phyloP scores from a whole-genome alignment of 192 early-diverging fungal species.

The Phycomyces blakesleeanus region DNA sequence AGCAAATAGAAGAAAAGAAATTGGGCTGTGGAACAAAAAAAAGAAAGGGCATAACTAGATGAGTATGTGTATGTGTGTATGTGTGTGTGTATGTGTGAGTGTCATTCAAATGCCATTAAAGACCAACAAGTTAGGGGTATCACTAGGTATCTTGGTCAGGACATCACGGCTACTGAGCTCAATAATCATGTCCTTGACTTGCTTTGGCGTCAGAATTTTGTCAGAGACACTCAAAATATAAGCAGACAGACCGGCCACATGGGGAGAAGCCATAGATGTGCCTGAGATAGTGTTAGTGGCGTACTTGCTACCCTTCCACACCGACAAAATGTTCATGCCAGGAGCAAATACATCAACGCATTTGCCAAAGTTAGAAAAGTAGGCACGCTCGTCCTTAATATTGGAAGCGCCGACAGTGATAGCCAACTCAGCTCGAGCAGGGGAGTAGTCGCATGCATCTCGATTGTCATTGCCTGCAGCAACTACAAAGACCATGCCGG shows the following conservation, averaged over 20 bases:
- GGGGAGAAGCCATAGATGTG: slow-evolving; percentile 75
- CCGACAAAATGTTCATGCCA: slow-evolving; percentile 75
- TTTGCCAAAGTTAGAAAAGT: slow-evolving; percentile 83
- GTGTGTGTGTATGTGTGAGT: no score
- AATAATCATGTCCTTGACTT: slow-evolving; percentile 66
- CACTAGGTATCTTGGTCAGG: slow-evolving; percentile 49
- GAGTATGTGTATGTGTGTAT: no score
- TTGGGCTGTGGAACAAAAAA: not conserved
- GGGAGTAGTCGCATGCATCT: slow-evolving; percentile 88
- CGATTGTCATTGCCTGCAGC: slow-evolving; percentile 87
- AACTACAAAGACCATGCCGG: slow-evolving; percentile 79
- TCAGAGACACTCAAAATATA: slow-evolving; percentile 39
- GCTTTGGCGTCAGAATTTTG: slow-evolving; percentile 47
- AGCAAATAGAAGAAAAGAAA: not conserved
- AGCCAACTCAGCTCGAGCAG: slow-evolving; percentile 75
- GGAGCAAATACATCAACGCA: slow-evolving; percentile 95
- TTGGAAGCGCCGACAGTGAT: slow-evolving; percentile 88
- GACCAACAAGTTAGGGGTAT: slow-evolving; percentile 68
- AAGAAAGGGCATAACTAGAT: no score
- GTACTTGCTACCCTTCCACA: slow-evolving; percentile 46
- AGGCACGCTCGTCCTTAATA: slow-evolving; percentile 73
- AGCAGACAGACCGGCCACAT: slow-evolving; percentile 66
- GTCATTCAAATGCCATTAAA: slow-evolving; percentile 49
- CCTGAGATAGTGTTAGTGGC: slow-evolving; percentile 49
- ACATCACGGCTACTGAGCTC: slow-evolving; percentile 56